These are phyloP conservation scores for Heterobasidion occidentale DNA, from an alignment of 1,284 basidiomycete genomes.

Conservation along the genomic window DNA sequence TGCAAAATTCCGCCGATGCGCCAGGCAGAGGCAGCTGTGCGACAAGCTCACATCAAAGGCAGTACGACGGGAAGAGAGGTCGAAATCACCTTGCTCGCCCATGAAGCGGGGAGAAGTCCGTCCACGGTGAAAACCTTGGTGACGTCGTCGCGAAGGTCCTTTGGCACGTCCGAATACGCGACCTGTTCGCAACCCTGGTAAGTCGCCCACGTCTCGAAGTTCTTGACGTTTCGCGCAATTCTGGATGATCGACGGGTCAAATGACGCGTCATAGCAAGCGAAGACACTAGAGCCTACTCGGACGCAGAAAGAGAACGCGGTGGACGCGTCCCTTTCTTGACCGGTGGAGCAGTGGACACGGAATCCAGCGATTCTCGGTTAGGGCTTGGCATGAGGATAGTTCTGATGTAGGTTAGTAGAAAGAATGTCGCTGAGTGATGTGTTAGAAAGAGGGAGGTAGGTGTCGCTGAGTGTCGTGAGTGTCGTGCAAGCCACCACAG, in stretches of 20 bases:
- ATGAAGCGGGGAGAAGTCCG: slow-evolving; percentile 18
- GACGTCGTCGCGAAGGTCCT: slow-evolving; percentile 13
- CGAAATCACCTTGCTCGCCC: slow-evolving; percentile 18
- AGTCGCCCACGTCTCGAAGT: slow-evolving; percentile 24
- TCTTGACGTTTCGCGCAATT: slow-evolving; percentile 22
- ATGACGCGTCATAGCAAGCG: neutral
- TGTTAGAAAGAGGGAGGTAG: no score
- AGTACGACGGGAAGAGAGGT: neutral
- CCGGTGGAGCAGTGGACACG: neutral
- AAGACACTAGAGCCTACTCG: slow-evolving; percentile 12
- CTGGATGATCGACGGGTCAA: slow-evolving; percentile 10
- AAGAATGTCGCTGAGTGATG: no score
- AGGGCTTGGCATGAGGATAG: no score
- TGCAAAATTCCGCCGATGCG: slow-evolving; percentile 15
- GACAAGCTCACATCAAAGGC: neutral
- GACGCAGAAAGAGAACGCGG: slow-evolving; percentile 17
- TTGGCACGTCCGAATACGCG: slow-evolving; percentile 21
- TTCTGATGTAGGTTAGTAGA: no score
- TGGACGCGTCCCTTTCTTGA: slow-evolving; percentile 2
- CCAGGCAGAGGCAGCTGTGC: neutral
- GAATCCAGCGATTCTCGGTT: slow-evolving; percentile 8
- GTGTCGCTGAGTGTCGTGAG: no score
- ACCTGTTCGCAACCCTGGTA: slow-evolving; percentile 23
- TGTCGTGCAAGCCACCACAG: no score
- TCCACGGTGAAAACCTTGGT: slow-evolving; percentile 18